These are phyloP conservation scores for Saccharomycopsis fibuligera DNA, from an alignment of 805 yeast genomes.

Conservation along the genomic window DNA sequence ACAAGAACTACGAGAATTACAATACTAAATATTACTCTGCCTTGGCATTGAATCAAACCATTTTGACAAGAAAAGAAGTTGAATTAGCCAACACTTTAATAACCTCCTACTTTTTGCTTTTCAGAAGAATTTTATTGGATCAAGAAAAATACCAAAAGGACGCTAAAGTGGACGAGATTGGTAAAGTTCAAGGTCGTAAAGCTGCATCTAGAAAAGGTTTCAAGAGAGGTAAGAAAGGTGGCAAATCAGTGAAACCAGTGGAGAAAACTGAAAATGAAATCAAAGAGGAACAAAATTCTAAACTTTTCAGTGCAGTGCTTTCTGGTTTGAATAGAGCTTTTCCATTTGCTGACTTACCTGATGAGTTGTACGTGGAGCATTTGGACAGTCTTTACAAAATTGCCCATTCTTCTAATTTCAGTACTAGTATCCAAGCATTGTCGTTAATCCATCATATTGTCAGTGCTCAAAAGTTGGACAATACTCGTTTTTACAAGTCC, in stretches of 20 bases:
- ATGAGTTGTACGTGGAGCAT: slow-evolving; percentile 66
- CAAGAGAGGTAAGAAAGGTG: slow-evolving; percentile 85
- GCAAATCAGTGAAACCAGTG: slow-evolving; percentile 58
- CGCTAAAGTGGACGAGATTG: slow-evolving; percentile 29
- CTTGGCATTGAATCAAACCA: slow-evolving; percentile 87
- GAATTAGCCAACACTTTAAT: slow-evolving; percentile 79
- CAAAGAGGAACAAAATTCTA: slow-evolving; percentile 72
- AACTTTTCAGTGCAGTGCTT: slow-evolving; percentile 80
- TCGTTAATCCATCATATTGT: slow-evolving; percentile 79
- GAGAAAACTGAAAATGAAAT: slow-evolving; percentile 60
- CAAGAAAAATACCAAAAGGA: slow-evolving; percentile 43
- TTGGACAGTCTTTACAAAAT: slow-evolving; percentile 79
- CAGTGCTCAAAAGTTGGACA: slow-evolving; percentile 45
- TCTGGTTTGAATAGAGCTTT: slow-evolving; percentile 95
- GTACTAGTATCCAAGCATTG: slow-evolving; percentile 89
- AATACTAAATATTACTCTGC: slow-evolving; percentile 86
- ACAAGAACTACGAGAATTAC: slow-evolving; percentile 70
- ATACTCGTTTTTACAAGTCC: slow-evolving; percentile 76
- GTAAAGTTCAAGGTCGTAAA: slow-evolving; percentile 25
- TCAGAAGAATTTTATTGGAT: slow-evolving; percentile 74
- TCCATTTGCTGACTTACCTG: slow-evolving; percentile 78
- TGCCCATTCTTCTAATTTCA: slow-evolving; percentile 90
- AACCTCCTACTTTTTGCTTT: slow-evolving; percentile 77
- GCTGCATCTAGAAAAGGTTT: slow-evolving; percentile 53
- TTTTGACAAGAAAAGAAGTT: slow-evolving; percentile 69